Conservation (phyloP, 768 basidiomycete species). For the Tubosaeta sp. region DNA sequence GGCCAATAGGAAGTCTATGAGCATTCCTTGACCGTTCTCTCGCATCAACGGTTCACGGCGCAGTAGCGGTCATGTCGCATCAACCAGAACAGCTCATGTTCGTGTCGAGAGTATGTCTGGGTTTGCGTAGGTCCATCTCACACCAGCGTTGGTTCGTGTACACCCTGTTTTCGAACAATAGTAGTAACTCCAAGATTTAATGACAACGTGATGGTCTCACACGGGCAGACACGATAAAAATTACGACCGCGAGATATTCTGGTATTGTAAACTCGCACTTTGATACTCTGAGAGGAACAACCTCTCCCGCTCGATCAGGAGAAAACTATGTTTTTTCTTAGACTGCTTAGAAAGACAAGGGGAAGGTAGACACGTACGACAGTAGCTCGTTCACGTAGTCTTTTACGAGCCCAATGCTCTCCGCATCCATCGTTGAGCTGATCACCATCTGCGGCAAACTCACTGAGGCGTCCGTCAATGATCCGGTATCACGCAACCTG, state of each 20-base stretch:
- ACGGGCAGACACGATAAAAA: too few species aligned
- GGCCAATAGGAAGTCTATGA: too few species aligned
- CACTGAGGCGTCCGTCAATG: conserved; percentile 47
- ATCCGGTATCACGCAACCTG: not conserved
- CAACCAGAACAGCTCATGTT: too few species aligned
- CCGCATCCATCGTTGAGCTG: conserved; percentile 84
- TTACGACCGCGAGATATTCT: conserved; percentile 77
- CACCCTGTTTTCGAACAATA: too few species aligned
- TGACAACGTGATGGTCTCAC: too few species aligned
- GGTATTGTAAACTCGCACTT: conserved; percentile 69
- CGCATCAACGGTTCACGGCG: too few species aligned
- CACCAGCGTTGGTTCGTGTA: too few species aligned
- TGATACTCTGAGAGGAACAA: conserved; percentile 81
- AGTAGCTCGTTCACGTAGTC: conserved; percentile 91
- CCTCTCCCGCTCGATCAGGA: conserved; percentile 68
- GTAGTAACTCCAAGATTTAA: too few species aligned
- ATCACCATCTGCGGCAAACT: conserved; percentile 89
- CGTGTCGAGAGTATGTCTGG: too few species aligned
- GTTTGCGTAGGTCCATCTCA: too few species aligned
- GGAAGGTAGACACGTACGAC: conserved; percentile 45
- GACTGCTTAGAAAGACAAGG: not conserved
- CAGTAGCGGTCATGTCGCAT: too few species aligned
- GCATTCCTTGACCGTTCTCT: too few species aligned
- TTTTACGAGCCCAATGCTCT: conserved; percentile 74
- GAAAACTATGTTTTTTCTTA: conserved; percentile 49